Evolutionary conservation across 352 stramenopile species (phyloP).

Genomic region (Phytophthora sojae): DNA sequence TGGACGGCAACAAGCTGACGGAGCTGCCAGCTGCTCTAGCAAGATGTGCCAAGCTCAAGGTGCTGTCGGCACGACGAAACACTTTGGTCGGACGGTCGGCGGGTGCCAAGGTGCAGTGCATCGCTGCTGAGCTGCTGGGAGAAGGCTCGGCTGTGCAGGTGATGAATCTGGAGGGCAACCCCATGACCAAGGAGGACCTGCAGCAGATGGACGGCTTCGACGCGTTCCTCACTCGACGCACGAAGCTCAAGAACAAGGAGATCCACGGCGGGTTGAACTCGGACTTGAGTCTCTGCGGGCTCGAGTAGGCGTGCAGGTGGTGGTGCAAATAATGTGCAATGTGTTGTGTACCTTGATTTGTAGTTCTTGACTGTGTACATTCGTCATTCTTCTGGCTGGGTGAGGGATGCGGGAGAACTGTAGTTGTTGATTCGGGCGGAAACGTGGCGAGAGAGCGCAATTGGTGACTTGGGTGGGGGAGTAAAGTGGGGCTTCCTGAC

Average conservation of each 20-base stretch:
- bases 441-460: constrained; percentile 15
- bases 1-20: constrained; percentile 69
- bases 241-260: constrained; percentile 88
- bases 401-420: not conserved
- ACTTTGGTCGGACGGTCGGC: constrained; percentile 37
- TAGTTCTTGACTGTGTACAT: constrained; percentile 13
- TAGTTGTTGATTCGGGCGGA: constrained; percentile 37
- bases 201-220: constrained; percentile 83
- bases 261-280: constrained; percentile 81
- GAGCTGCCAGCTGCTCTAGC: constrained; percentile 58
- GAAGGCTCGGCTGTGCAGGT: constrained; percentile 72
- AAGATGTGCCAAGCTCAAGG: constrained; percentile 71
- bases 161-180: constrained; percentile 85
- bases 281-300: constrained; percentile 83
- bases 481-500: not conserved
- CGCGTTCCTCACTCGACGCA: constrained; percentile 77
- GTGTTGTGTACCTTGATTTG: constrained; percentile 17
- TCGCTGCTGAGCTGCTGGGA: constrained; percentile 64
- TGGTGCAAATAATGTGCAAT: constrained; percentile 19
- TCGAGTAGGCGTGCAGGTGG: constrained; percentile 53
- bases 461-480: constrained; percentile 5
- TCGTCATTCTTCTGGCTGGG: constrained; percentile 11
- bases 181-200: constrained; percentile 80
- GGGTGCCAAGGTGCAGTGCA: constrained; percentile 42
- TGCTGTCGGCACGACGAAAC: constrained; percentile 75